These are phyloP conservation scores for Coelastrella sp. DNA, from an alignment of 139 green algal genomes.

Conservation along the genomic window DNA sequence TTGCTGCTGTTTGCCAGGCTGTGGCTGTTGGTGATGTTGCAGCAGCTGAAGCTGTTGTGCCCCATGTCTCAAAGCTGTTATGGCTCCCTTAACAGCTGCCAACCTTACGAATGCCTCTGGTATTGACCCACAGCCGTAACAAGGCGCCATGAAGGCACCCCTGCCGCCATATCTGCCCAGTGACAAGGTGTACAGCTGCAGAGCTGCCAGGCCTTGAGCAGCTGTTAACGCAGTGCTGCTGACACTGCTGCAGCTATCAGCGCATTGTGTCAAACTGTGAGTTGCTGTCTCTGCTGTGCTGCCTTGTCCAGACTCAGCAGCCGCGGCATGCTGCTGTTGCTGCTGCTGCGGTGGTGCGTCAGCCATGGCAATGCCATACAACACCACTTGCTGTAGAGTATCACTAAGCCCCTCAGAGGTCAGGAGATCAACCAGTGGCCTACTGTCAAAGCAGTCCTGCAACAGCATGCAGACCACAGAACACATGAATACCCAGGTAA, in stretches of 20 bases:
- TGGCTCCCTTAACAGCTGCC: conserved; percentile 63
- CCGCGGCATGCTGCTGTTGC: conserved; percentile 2
- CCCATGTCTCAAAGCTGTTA: conserved; percentile 64
- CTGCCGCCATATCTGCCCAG: conserved; percentile 56
- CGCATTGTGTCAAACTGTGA: too few relatives aligned
- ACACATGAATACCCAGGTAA: too few relatives aligned
- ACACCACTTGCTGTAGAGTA: conserved; percentile 68
- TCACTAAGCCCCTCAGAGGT: conserved; percentile 53
- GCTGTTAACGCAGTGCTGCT: conserved; percentile 24
- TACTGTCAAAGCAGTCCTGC: conserved; percentile 37
- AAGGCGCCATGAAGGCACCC: conserved; percentile 74
- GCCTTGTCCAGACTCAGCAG: background rate
- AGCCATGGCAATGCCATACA: conserved; percentile 77
- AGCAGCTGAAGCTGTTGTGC: conserved; percentile 48
- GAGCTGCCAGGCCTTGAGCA: conserved; percentile 47
- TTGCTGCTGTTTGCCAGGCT: background rate
- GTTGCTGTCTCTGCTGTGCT: too few relatives aligned
- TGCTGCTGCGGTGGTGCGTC: conserved; percentile 24
- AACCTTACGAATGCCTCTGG: conserved; percentile 67
- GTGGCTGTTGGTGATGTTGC: background rate
- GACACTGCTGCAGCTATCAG: background rate
- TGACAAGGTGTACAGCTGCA: conserved; percentile 69
- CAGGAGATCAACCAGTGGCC: conserved; percentile 51
- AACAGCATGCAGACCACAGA: background rate
- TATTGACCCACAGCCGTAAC: conserved; percentile 79